Evolutionary conservation across 768 basidiomycete species (phyloP), one percentile per base, ranked within the genome.

Genomic region (Tricholoma sp.): DNA sequence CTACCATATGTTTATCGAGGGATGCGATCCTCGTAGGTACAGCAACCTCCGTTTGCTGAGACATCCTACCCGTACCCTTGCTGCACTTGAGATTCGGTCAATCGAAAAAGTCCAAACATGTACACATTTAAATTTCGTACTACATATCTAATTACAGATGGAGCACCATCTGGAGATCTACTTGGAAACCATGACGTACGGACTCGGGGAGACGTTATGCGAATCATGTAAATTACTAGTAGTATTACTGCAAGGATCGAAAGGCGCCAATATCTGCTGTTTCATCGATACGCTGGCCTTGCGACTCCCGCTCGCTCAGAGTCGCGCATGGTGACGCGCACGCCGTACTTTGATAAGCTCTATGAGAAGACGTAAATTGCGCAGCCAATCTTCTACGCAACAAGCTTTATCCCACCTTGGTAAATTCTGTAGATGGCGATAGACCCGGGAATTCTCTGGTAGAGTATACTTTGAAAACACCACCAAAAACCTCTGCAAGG

Each of bases 401-500:
- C 24, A 13, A 45, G 7, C 12, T 1, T 36, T 32, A 24, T 61
- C 68, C 54, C 61, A 82, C 87, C 77, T 82, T 86, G 24, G 85
- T 88, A 54, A 89, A 70, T 29, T 85, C 82, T 0, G 88, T 89
- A 6, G 87, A 88, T 2, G 85, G 78, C 33, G 74, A 77, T 37
- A 89, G 65, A 1, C 88, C 87, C 0, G 88, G 88, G 66, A 89
- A 89, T 68, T 86, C 84, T 59, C 87, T 83, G 1, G 88, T 88
- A 17, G 85, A 85, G 63, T 85, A 88, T 15, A 89, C 80, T 62
- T 76, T 78, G 73, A 89, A 89, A 8, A 79, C 65, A 0, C 84
- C 85, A 4, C 88, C 86, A 57, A 79, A 85, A 48, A 80, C 76
- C 59, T 89, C 85, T n/a, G 85, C 80, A 60, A 84, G 77, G 18